phyloP scores from a whole-genome alignment of 176 grass and related monocot species.

The Metroxylon sagu region DNA sequence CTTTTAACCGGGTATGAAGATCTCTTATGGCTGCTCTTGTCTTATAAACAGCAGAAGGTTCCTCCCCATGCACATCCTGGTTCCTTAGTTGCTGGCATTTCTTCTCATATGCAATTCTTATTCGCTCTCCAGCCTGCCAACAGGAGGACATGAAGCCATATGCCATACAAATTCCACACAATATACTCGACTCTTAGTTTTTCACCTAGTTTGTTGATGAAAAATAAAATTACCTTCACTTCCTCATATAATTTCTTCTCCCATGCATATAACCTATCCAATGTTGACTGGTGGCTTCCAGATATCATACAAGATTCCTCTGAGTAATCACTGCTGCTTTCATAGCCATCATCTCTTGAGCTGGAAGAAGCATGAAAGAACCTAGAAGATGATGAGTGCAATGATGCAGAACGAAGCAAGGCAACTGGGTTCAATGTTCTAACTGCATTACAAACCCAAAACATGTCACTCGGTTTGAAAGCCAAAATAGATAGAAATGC shows the following conservation, averaged over 20 bases:
- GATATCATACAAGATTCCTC: slow-evolving; percentile 64
- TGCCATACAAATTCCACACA: too few relatives aligned
- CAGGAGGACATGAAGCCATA: too few relatives aligned
- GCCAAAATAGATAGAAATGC: too few relatives aligned
- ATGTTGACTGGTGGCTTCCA: slow-evolving; percentile 73
- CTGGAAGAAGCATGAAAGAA: slow-evolving; percentile 32
- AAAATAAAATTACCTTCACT: too few relatives aligned
- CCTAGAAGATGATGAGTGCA: slow-evolving; percentile 12
- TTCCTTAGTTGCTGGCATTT: slow-evolving; percentile 60
- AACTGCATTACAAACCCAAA: slow-evolving; percentile 1
- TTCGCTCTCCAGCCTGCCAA: slow-evolving; percentile 57
- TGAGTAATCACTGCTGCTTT: slow-evolving; percentile 27
- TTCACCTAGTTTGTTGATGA: too few relatives aligned
- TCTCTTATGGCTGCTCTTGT: slow-evolving; percentile 56
- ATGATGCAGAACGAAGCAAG: neutral
- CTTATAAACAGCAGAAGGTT: slow-evolving; percentile 53
- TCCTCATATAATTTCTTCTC: slow-evolving; percentile 66
- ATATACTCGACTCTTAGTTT: too few relatives aligned
- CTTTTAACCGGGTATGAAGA: slow-evolving; percentile 64
- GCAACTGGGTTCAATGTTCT: slow-evolving; percentile 16
- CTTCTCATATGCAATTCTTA: slow-evolving; percentile 88
- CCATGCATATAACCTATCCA: slow-evolving; percentile 75
- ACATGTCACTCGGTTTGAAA: neutral
- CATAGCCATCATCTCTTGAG: slow-evolving; percentile 23
- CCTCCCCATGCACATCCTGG: slow-evolving; percentile 66